Conservation (phyloP, 2,329 filamentous ascomycete species). For the Hypomyces rosellus region DNA sequence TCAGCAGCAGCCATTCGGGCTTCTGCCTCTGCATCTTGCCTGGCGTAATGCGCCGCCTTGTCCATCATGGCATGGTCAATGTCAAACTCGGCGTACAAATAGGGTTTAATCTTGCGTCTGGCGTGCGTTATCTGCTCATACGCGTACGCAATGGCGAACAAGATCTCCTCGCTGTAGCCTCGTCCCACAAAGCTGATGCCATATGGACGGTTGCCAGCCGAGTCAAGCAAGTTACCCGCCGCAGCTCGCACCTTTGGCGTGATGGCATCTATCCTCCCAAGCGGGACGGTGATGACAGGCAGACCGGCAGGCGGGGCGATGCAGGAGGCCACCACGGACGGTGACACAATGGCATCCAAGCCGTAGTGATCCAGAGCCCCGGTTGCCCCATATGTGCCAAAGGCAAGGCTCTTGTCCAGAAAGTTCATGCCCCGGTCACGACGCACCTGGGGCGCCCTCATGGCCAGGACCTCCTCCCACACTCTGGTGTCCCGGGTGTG, state of each 20-base stretch:
- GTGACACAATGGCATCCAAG: slow-evolving; percentile 57
- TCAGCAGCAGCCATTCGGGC: too few species aligned
- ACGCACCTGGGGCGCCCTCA: slow-evolving; percentile 47
- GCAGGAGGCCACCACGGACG: slow-evolving; percentile 40
- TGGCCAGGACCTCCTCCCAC: slow-evolving; percentile 50
- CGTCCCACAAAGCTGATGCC: slow-evolving; percentile 57
- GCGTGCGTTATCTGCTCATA: slow-evolving; percentile 54
- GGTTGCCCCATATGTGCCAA: slow-evolving; percentile 50
- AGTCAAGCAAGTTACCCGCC: slow-evolving; percentile 39
- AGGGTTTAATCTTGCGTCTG: slow-evolving; percentile 12
- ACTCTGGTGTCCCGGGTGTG: slow-evolving; percentile 48
- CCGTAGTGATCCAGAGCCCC: slow-evolving; percentile 51
- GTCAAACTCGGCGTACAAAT: too few species aligned
- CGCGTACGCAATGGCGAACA: slow-evolving; percentile 61
- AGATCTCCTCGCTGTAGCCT: slow-evolving; percentile 52
- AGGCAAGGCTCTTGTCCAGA: slow-evolving; percentile 44
- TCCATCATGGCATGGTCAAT: too few species aligned
- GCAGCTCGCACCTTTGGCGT: slow-evolving; percentile 38
- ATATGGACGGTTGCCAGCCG: slow-evolving; percentile 51
- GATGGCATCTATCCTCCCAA: slow-evolving; percentile 50
- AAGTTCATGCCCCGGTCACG: slow-evolving; percentile 54
- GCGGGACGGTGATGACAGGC: slow-evolving; percentile 57
- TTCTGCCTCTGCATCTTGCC: too few species aligned
- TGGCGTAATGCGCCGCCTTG: too few species aligned
- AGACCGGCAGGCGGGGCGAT: slow-evolving; percentile 51